Evolutionary conservation across 345 rosid genomes (phyloP).

Genomic region (Ceriops tagal): DNA sequence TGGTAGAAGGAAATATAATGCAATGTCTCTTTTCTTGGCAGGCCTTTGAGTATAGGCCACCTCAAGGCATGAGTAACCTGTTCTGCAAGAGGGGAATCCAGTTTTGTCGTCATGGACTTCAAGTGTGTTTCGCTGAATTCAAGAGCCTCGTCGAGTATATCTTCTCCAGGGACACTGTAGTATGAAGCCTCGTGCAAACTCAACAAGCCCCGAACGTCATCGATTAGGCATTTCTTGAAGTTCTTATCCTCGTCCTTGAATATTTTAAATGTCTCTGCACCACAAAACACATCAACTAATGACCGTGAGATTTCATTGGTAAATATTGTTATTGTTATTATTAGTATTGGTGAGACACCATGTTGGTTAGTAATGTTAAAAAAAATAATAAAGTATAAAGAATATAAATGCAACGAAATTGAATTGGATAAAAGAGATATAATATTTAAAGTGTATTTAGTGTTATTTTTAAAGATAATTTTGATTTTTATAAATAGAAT

Average conservation of each 20-base stretch:
- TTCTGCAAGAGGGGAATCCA: neutral
- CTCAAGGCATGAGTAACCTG: slow-evolving; percentile 1
- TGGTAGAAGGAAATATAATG: slow-evolving; percentile 20
- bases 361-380: neutral
- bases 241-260: slow-evolving; percentile 10
- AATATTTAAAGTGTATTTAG: neutral
- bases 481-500: no score
- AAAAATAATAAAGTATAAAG: no score
- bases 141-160: slow-evolving; percentile 12
- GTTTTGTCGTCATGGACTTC: neutral
- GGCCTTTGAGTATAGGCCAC: slow-evolving; percentile 9
- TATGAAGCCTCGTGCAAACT: slow-evolving; percentile 25
- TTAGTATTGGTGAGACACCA: no score
- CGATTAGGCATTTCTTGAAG: neutral
- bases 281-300: no score
- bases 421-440: no score
- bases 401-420: no score
- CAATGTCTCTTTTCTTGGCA: slow-evolving; percentile 17
- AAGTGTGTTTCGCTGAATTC: neutral
- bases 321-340: no score
- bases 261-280: neutral
- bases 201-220: slow-evolving; percentile 13
- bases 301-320: no score
- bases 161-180: slow-evolving; percentile 9
- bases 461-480: no score